Evolutionary conservation across 139 green algal genomes (phyloP), one percentile per base, ranked within the genome.

Genomic region (Tetratostichococcus sp.): DNA sequence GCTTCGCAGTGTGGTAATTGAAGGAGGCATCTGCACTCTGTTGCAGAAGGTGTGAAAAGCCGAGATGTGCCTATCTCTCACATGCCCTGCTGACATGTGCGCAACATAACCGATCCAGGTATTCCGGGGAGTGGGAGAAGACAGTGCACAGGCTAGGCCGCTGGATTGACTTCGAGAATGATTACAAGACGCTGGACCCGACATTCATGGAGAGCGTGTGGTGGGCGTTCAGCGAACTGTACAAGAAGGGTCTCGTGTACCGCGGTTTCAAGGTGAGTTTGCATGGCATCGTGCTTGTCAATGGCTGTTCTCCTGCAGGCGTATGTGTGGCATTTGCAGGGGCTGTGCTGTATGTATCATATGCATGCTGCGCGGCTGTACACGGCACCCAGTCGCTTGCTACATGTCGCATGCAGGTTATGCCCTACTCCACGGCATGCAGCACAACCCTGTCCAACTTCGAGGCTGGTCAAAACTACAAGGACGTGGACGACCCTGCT

Each of bases 141-240:
- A 98, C 93, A 2, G 89, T 99, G 42, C 86, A 85, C 35, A 87
- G 96, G n/a, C 78, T 98, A 35, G 96, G 96, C 0, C 89, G 96
- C 35, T 99, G 96, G 96, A 99, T 99, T 77, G 96, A 99, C 85
- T 99, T 99, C 77, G 78, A 97, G 75, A 97, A 98, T 73, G 96
- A 97, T 83, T 99, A 99, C 91, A 99, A 99, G 82, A 99, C 96
- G 1, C 76, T 99, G 71, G 91, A 99, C 86, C 88, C 92, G 0
- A 80, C 74, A 4, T 99, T 97, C 87, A 99, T 99, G 96, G 94
- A 97, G 88, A 89, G 73, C 30, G 91, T 97, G 58, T 98, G 93
- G 93, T 99, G 96, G 96, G 96, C 98, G 17, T 99, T 99, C 85
- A 91, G 89, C 77, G 86, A 96, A 83, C 91, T 99, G 42, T 87